Evolutionary conservation across 1,284 basidiomycete species (phyloP), one percentile per base, ranked within the genome.

Genomic region (Pseudozyma tsukubaensis): DNA sequence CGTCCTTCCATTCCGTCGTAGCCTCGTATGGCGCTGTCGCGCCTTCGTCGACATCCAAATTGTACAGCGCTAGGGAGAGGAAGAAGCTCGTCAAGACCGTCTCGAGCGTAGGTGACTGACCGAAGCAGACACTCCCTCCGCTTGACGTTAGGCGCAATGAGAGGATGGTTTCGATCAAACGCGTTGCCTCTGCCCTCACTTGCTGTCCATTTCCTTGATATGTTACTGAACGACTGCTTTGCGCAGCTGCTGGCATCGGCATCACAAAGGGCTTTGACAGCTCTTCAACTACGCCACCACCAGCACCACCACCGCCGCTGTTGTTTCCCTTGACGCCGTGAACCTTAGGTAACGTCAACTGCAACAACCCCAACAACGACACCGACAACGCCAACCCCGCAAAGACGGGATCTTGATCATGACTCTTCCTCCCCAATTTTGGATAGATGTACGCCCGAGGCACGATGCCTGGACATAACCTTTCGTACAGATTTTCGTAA

Each of bases 401-500:
- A 57, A 81, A 78, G 2, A 55, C 53, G 3, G 72, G 63, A 44
- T 76, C 72, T 13, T 72, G 69, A 13, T 67, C 61, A 43, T 80
- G 75, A 51, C 44, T 49, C 32, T 74, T 72, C 9, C 66, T 37
- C 9, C 76, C 78, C 10, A 81, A 57, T 34, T 61, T 55, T 4
- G 61, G 55, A n/a, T 77, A 72, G 52, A 81, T 66, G 50, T 72
- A 77, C 1, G 71, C 63, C 4, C 76, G 45, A 8, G 76, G 72
- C 35, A 79, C 75, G 35, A 81, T 76, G 14, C 59, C 72, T 0
- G 59, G 48, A 49, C 76, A 78, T 36, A 81, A 57, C 11, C 64
- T 54, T 13, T 76, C 76, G 69, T 81, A 79, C 2, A 79, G 57
- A n/a, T 74, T 77, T 10, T 78, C 71, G 64, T 77, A 81, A 61